Evolutionary conservation across 1,139 yeast species (phyloP).

Genomic region (Lodderomyces orthopsilosis): DNA sequence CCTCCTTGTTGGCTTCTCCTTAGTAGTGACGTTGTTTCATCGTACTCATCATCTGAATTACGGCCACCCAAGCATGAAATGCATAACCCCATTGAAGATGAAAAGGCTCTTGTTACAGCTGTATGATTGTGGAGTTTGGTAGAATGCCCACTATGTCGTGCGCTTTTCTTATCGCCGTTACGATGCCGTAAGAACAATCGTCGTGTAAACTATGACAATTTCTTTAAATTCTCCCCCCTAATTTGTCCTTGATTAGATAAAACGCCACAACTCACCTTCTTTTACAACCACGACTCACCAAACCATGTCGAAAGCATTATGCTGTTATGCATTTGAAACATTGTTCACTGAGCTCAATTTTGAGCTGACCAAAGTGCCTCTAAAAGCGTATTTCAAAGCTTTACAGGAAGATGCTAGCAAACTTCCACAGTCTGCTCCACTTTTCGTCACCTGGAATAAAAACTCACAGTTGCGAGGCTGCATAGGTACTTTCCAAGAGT

Average conservation of each 20-base stretch:
- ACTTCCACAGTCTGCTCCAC: conserved; percentile 50
- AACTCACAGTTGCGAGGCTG: conserved; percentile 72
- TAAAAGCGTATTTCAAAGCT: conserved; percentile 18
- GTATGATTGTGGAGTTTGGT: neutral
- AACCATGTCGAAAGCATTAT: conserved; percentile 34
- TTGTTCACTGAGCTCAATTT: conserved; percentile 22
- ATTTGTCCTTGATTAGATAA: neutral
- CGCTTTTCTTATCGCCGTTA: no score
- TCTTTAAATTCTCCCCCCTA: neutral
- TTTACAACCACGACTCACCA: neutral
- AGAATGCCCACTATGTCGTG: no score
- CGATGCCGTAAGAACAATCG: no score
- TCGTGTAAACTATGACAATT: neutral
- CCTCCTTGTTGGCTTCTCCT: conserved; percentile 23
- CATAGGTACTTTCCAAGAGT: conserved; percentile 74
- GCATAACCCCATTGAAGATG: conserved; percentile 41
- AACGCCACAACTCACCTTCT: neutral
- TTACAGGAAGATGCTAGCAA: conserved; percentile 19
- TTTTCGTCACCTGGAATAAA: conserved; percentile 87
- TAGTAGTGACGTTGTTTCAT: conserved; percentile 39
- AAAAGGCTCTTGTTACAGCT: neutral
- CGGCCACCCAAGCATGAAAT: conserved; percentile 43
- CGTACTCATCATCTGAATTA: conserved; percentile 38
- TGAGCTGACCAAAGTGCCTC: conserved; percentile 15
- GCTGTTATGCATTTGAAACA: conserved; percentile 40